phyloP scores from a whole-genome alignment of 768 basidiomycete species.

The Boletellus sp. region DNA sequence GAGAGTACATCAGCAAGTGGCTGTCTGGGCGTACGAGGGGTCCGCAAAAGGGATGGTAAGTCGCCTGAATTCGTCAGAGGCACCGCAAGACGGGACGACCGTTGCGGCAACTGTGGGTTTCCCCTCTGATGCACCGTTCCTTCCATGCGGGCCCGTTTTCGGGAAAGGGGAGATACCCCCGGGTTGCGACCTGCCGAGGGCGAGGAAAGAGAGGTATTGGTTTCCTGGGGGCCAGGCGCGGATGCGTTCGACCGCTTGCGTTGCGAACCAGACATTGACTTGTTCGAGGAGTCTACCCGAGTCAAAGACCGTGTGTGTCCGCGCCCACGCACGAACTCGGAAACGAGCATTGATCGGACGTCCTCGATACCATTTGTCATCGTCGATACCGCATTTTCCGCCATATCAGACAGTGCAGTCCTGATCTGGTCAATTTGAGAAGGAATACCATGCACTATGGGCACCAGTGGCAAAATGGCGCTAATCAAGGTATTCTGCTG shows the following conservation, averaged over 20 bases:
- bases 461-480: constrained; percentile 55
- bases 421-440: constrained; percentile 43
- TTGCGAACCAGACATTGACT: not conserved
- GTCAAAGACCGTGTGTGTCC: constrained; percentile 1
- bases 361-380: constrained; percentile 14
- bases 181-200: constrained; percentile 8
- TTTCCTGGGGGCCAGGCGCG: not conserved
- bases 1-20: constrained; percentile 19
- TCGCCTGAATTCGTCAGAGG: not conserved
- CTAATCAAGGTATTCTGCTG: constrained; percentile 34
- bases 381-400: constrained; percentile 16
- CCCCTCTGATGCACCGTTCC: not conserved
- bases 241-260: constrained; percentile 1
- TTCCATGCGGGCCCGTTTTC: constrained; percentile 18
- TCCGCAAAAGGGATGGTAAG: not conserved
- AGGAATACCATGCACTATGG: constrained; percentile 57
- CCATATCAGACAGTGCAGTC: constrained; percentile 12
- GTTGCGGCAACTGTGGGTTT: constrained; percentile 3
- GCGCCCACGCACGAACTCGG: constrained; percentile 1
- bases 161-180: not conserved
- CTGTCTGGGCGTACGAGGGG: constrained; percentile 15
- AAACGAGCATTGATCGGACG: constrained; percentile 10
- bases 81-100: constrained; percentile 6
- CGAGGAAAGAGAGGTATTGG: constrained; percentile 1
- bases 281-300: not conserved